Evolutionary conservation across 2,329 filamentous ascomycete species (phyloP).

Genomic region (Xylaria sp.): DNA sequence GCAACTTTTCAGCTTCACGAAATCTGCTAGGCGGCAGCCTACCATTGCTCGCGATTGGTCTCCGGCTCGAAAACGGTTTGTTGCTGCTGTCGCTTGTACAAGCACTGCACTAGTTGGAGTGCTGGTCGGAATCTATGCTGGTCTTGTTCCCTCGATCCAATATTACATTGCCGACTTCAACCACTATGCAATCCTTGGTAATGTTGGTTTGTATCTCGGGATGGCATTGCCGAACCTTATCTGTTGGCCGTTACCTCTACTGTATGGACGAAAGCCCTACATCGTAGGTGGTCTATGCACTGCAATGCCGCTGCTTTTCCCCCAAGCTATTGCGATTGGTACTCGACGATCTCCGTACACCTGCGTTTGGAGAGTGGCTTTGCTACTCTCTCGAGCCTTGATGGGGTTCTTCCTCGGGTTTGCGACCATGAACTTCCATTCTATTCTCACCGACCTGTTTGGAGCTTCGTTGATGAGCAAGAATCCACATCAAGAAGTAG

Average conservation of each 20-base stretch:
- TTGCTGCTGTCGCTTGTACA: conserved; percentile 74
- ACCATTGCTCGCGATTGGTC: conserved; percentile 80
- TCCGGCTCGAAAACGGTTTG: conserved; percentile 71
- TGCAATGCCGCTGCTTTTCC: conserved; percentile 78
- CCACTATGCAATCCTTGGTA: conserved; percentile 76
- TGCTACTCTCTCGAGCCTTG: conserved; percentile 71
- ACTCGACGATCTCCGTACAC: conserved; percentile 65
- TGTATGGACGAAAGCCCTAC: conserved; percentile 82
- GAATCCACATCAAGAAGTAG: conserved; percentile 77
- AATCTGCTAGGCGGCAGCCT: conserved; percentile 68
- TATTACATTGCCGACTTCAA: conserved; percentile 77
- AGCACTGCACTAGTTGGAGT: conserved; percentile 78
- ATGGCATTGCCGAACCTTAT: conserved; percentile 76
- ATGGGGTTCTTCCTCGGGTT: conserved; percentile 78
- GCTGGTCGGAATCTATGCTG: conserved; percentile 79
- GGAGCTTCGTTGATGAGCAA: conserved; percentile 78
- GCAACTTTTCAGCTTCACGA: conserved; percentile 62
- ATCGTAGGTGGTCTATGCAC: conserved; percentile 74
- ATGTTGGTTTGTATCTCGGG: conserved; percentile 76
- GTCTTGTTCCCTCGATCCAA: conserved; percentile 81
- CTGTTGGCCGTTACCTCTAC: conserved; percentile 77
- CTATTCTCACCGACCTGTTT: conserved; percentile 77
- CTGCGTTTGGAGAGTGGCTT: conserved; percentile 64
- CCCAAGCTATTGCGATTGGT: conserved; percentile 75
- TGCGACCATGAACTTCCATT: conserved; percentile 80